Base-by-base conservation (phyloP, 2,329 filamentous ascomycete genomes). In the Diaporthe capsici region DNA sequence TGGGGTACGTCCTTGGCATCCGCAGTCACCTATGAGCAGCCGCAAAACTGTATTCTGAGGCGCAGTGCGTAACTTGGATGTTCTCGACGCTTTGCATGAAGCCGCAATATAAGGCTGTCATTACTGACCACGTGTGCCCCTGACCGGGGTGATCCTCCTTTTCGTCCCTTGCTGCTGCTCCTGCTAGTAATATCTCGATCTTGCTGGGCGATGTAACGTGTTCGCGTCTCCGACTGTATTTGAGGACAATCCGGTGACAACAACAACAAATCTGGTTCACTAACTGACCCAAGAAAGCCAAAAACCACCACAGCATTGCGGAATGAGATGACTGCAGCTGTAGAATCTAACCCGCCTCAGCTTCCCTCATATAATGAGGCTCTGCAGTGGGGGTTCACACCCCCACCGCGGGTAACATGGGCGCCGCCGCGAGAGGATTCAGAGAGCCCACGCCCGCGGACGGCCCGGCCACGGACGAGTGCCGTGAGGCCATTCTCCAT, bases 361-460 rank as follows among this genome's bases (percentile, higher is more conserved):
- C 63, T 74, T 31, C 72, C 72, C 20, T 70, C 72, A 1, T 74
- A 74, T 22, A 58, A 70, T 57, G 72, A 74, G 72, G 72, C 72
- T 31, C 72, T 74, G 20, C 51, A 68, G 57, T 70, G 61, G 72
- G 72, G 72, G 34, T 67, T 70, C 47, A 70, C 72, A 34, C 72
- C 72, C 17, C 72, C 72, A 20, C 72, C 72, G 55, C 61, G 72
- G 22, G 20, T 68, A 58, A 37, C 25, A 60, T 74, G 72, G 72
- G 72, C 72, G 53, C 72, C 72, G 22, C 72, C 72, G 49, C 70
- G 72, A 39, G 49, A 53, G 51, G 49, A 53, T 9, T 57, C 72
- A 31, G 28, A 42, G 39, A 60, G 55, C 28, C 39, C 72, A 5
- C 47, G 61, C 15, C 34, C 61, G 53, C 72, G 72, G 13, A n/a